Percentiles rank a stretch among this genome's conserved stretches.
Evolutionary conservation across 257 asterid species (phyloP).

Genomic region (Haberlea rhodopensis): DNA sequence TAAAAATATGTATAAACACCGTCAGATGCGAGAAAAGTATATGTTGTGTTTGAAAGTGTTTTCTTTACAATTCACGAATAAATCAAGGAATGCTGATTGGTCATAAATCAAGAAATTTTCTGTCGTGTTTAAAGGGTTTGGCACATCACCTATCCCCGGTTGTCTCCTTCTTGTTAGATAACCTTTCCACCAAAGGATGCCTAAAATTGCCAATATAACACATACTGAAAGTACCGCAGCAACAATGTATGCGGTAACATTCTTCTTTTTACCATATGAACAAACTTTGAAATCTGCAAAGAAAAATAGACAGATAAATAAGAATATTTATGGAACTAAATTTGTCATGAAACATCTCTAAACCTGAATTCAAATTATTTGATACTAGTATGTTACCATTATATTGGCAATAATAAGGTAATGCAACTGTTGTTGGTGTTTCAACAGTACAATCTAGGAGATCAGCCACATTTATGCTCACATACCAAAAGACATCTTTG

Average conservation of each 20-base stretch:
- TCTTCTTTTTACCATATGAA: constrained; percentile 52
- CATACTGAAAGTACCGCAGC: constrained; percentile 44
- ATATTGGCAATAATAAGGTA: background rate
- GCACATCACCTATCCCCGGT: constrained; percentile 42
- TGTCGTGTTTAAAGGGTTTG: background rate
- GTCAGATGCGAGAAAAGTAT: no score
- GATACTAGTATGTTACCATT: constrained; percentile 2
- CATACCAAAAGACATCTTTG: background rate
- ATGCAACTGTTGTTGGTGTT: background rate
- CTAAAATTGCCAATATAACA: constrained; percentile 34
- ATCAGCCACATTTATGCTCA: no score
- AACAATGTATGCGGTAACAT: constrained; percentile 41
- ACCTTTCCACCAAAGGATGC: constrained; percentile 69
- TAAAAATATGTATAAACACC: no score
- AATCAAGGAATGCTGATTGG: background rate
- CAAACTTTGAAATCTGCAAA: constrained; percentile 68
- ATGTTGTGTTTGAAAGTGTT: no score
- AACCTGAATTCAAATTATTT: constrained; percentile 11
- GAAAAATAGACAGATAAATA: constrained; percentile 2
- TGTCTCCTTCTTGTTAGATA: constrained; percentile 39
- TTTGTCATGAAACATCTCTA: background rate
- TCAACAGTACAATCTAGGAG: no score
- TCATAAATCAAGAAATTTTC: constrained; percentile 17
- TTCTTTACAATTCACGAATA: background rate
- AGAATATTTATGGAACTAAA: background rate